Evolutionary conservation across 768 basidiomycete species (phyloP), one percentile per base, ranked within the genome.

Genomic region (Mycena kentingensis): DNA sequence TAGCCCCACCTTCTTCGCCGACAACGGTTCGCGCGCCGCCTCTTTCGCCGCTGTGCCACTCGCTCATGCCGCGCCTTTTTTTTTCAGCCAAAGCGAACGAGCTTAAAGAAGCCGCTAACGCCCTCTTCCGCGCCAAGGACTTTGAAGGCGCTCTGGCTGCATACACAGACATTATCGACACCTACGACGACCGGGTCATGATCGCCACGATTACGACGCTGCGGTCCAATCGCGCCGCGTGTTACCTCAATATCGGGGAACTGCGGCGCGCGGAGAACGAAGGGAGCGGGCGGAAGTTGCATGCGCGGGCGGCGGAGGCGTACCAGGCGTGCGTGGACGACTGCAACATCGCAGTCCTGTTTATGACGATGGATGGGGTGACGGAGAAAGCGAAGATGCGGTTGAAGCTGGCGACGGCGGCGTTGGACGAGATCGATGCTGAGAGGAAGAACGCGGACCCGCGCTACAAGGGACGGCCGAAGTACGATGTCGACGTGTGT

Each of bases 311-410:
- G n/a, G 22, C 27, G 45, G 55, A 35, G 10, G 32, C 46, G 16
- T 57, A 57, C 24, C 55, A 57, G 35, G 24, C 27, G n/a, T 57
- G 55, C 34, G 43, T 57, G 8, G 55, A 57, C 34, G 55, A 57
- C 19, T 57, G 55, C 41, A 22, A 57, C 28, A 57, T 57, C 1
- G 46, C 29, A 10, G 3, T 57, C 16, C 28, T 57, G 2, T 57
- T 48, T 13, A 15, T 28, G 46, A 8, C 34, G 6, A 29, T 21
- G 28, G 31, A 18, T 18, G 25, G 25, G 5, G 18, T 57, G 16
- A 15, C 16, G 4, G 46, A 48, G 11, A 57, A 57, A 31, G 55
- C 55, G n/a, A 6, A 32, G 11, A 27, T 19, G 19, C 46, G 55
- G 4, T 41, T 42, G 2, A 39, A 25, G 28, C 27, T 24, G 27